phyloP scores from a whole-genome alignment of 2,329 filamentous ascomycete species.

The Rasamsonia emersonii region DNA sequence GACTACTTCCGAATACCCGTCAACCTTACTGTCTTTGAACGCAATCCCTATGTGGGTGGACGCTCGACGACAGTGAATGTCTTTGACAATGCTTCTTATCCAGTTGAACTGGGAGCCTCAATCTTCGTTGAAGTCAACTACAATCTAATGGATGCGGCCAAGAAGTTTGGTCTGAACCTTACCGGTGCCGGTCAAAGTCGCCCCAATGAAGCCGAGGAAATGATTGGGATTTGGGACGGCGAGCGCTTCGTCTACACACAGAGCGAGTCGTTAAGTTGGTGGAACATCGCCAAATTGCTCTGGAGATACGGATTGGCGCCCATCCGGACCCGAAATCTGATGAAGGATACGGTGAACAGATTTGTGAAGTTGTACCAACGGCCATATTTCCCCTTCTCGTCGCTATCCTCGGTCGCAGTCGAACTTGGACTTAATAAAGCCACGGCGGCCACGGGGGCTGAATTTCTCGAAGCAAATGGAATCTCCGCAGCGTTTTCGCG shows the following conservation, averaged over 20 bases:
- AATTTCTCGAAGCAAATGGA: conserved; percentile 60
- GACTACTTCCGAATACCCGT: conserved; percentile 49
- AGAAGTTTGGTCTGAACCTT: conserved; percentile 60
- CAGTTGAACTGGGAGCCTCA: conserved; percentile 79
- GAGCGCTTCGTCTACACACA: conserved; percentile 61
- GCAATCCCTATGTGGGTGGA: conserved; percentile 67
- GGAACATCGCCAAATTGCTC: conserved; percentile 68
- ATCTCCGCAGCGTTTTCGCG: conserved; percentile 60
- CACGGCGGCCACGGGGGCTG: conserved; percentile 63
- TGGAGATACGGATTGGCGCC: conserved; percentile 82
- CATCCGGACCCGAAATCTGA: conserved; percentile 61
- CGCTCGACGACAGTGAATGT: conserved; percentile 77
- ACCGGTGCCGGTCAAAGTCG: conserved; percentile 42
- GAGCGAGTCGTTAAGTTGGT: conserved; percentile 59
- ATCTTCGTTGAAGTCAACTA: conserved; percentile 83
- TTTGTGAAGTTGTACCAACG: conserved; percentile 75
- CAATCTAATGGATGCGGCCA: conserved; percentile 67
- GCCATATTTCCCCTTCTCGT: conserved; percentile 76
- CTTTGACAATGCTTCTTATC: conserved; percentile 57
- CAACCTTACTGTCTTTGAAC: conserved; percentile 85
- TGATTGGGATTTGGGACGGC: conserved; percentile 80
- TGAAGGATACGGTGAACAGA: conserved; percentile 59
- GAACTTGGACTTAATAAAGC: conserved; percentile 58
- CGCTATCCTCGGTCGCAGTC: conserved; percentile 59
- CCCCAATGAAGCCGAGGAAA: conserved; percentile 35